Evolutionary conservation across 352 stramenopile genomes (phyloP).

Genomic region (Phytopythium delawarense): DNA sequence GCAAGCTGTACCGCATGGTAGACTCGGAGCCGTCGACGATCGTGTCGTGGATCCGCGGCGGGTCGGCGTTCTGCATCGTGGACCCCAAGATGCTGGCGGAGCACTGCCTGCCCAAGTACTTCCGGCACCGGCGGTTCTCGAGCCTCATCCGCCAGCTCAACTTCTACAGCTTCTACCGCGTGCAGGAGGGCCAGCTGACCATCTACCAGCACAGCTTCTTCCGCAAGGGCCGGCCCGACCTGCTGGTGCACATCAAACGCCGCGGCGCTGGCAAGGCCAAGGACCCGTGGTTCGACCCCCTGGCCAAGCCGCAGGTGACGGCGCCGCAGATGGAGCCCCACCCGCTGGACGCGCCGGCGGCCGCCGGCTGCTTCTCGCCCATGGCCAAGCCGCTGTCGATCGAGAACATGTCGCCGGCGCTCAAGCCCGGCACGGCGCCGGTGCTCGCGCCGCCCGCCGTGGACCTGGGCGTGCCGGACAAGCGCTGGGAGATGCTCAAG

Average conservation of each 20-base stretch:
- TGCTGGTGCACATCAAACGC: conserved; percentile 84
- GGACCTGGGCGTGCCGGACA: conserved; percentile 41
- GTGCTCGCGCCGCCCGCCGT: conserved; percentile 42
- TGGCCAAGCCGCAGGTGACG: conserved; percentile 21
- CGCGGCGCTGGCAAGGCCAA: conserved; percentile 80
- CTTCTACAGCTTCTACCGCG: conserved; percentile 91
- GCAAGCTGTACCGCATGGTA: conserved; percentile 84
- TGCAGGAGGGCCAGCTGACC: conserved; percentile 79
- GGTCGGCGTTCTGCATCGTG: conserved; percentile 90
- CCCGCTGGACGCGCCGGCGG: conserved; percentile 19
- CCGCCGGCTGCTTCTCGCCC: conserved; percentile 62
- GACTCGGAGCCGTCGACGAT: conserved; percentile 76
- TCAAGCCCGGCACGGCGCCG: conserved; percentile 68
- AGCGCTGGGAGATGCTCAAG: conserved; percentile 36
- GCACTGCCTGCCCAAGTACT: conserved; percentile 89
- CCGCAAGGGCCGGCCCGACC: conserved; percentile 71
- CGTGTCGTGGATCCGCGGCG: conserved; percentile 80
- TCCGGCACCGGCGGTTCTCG: conserved; percentile 86
- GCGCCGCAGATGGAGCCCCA: conserved; percentile 14
- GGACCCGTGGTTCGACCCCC: conserved; percentile 79
- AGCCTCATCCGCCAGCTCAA: conserved; percentile 89
- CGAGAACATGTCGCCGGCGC: conserved; percentile 81
- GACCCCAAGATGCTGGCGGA: conserved; percentile 86
- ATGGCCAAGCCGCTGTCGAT: conserved; percentile 75
- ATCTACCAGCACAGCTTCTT: conserved; percentile 88